Base-by-base conservation (phyloP, 2,329 filamentous ascomycete genomes). In the Colletotrichum aenigma region DNA sequence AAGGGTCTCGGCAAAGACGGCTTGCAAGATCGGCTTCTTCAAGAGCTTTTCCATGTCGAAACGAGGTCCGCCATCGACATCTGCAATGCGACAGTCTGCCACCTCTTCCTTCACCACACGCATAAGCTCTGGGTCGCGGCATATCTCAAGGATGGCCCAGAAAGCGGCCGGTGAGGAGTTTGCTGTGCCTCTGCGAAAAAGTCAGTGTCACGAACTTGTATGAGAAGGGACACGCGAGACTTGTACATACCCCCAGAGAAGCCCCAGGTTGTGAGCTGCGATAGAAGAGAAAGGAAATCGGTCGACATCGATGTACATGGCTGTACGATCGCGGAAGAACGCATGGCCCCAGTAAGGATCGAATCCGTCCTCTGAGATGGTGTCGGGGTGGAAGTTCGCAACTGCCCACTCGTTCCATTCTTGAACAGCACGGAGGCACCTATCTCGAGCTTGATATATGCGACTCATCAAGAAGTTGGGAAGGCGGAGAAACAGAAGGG, bases 151-250 rank as follows among this genome's bases (percentile, higher is more conserved):
- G n/a, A 52, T 52, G 43, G 43, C 43, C 43, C 43, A 52, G 43
- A 21, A 52, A 52, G 43, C 43, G 12, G 43, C 43, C 4, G 43
- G 43, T 13, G 43, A 52, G 10, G 43, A 52, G 43, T 52, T 52
- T 4, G 43, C 43, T 52, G 43, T 52, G n/a, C 43, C 43, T 52
- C 43, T 52, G 4, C 43, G 2, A 52, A 7, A 7, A 1, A 7
- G 43, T 52, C 12, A 52, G n/a, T 13, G n/a, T 52, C n/a, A 13
- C 43, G 1, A 52, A 13, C 0, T 21, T 7, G 43, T 21, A 52
- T 21, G 10, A 52, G n/a, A 52, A 7, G 3, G n/a, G 2, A 21
- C n/a, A 21, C n/a, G 0, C 0, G 2, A 52, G n/a, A 52, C 6
- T 52, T 52, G n/a, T 2, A 21, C 43, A 21, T 21, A 52, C 43